Evolutionary conservation across 129 eudicot species (phyloP), one percentile per base, ranked within the genome.

Genomic region (Solidago caesia): DNA sequence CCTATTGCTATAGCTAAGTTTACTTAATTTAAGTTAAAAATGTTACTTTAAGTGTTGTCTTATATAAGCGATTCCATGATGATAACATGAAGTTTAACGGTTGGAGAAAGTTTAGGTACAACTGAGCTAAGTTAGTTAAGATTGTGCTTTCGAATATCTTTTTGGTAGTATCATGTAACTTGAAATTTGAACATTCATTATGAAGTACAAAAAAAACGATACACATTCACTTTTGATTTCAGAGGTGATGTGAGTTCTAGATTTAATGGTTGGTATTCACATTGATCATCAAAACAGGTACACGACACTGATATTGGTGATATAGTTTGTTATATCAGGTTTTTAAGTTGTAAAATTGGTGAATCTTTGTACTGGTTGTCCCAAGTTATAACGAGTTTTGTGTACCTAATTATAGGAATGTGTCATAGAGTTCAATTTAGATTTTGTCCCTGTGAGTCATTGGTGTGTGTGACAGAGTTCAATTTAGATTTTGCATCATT

Each of bases 221-320:
- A 41, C 33, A 43, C 16, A 4, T 43, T 55, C 16, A 66, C 12
- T 75, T 76, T 65, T 65, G 66, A 75, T 75, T 26, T 52, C 46
- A 75, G 44, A 26, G 39, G 26, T 44, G 67, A 67, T 75, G 58
- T 66, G 29, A 56, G n/a, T 53, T 67, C 15, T 46, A 66, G 42
- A 67, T 67, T 56, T 44, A 14, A 55, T 16, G 64, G 42, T 59
- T 59, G 68, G 59, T 27, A 11, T 60, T 61, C 59, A 61, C 33
- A 47, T 64, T 10, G 70, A 62, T 61, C n/a, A 33, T 48, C 45
- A 51, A 45, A 60, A 62, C 8, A 44, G 55, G 14, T 70, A 44
- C 29, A 41, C 3, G 44, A 16, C 44, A 67, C 11, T 43, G 45
- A 76, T 55, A 48, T 67, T 76, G 69, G 67, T 68, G 39, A 77